Conservation (phyloP, 2,329 filamentous ascomycete genomes). For the Fusarium verrucosum region DNA sequence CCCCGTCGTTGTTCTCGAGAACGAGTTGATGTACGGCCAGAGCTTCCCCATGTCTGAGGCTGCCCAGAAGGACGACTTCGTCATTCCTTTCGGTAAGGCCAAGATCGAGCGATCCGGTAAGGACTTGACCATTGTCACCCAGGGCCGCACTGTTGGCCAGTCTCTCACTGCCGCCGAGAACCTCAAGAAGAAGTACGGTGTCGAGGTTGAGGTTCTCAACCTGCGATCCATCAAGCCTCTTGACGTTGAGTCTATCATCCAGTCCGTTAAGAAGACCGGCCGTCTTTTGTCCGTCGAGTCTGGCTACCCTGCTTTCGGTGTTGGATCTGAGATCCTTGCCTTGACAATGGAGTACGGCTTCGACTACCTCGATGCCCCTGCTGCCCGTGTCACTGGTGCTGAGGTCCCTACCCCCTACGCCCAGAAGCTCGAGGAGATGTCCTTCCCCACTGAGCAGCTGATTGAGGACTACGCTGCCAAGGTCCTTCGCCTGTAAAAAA, state of each 20-base stretch:
- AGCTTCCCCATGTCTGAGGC: conserved; percentile 97
- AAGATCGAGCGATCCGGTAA: conserved; percentile 98
- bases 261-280: conserved; percentile 98
- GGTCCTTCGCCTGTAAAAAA: conserved; percentile 77
- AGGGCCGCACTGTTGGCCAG: conserved; percentile 96
- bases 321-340: conserved; percentile 91
- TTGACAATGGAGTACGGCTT: conserved; percentile 97
- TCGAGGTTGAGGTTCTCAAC: conserved; percentile 97
- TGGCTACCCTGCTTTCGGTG: conserved; percentile 94
- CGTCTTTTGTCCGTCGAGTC: conserved; percentile 92
- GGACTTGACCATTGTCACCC: conserved; percentile 93
- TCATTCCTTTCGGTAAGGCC: conserved; percentile 97
- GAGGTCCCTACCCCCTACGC: conserved; percentile 98
- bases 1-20: conserved; percentile 90
- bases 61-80: conserved; percentile 95
- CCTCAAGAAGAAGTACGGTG: conserved; percentile 95
- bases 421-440: conserved; percentile 90
- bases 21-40: conserved; percentile 92
- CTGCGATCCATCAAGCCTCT: conserved; percentile 96
- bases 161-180: conserved; percentile 86
- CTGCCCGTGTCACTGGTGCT: conserved; percentile 92
- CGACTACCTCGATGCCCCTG: conserved; percentile 95
- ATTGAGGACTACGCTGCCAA: conserved; percentile 91
- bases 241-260: conserved; percentile 93
- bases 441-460: conserved; percentile 88